Evolutionary conservation across 2,329 filamentous ascomycete genomes (phyloP), one percentile per base, ranked within the genome.

Genomic region (Sporothrix dimorphospora): DNA sequence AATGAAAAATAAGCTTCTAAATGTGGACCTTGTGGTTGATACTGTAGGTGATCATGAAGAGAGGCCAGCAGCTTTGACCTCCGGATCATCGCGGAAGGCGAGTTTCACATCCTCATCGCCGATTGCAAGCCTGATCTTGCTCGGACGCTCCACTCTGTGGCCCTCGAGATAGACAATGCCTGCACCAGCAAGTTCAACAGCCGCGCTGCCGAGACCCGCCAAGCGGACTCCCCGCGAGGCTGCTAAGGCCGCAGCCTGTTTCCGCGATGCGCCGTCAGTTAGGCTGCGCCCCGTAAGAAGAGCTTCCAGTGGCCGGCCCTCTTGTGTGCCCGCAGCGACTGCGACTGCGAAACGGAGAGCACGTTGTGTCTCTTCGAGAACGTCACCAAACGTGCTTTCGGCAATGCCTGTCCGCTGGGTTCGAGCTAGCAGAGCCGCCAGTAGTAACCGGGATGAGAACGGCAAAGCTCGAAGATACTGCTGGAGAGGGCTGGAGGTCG

Each of bases 71-170:
- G 92, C 91, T 81, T 91, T 94, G 71, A 97, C 91, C 79, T 98
- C 94, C 8, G 88, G 89, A 82, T 99, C 96, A 75, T 97, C 94
- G 73, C 91, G 90, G 76, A 98, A 90, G 40, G 95, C 96, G 79
- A 94, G 88, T 79, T 91, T 91, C 38, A 99, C 89, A 81, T 99
- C 95, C 78, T 98, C 95, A 73, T 97, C 93, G 14, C 93, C 92
- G 76, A 98, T 91, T 27, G 93, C 90, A 72, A 99, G 85, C 72
- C 95, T 87, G 53, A 99, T 88, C 80, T 97, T 94, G 72, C 94
- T 95, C 27, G 93, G 94, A 57, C 96, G 86, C 79, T 98, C 95
- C 0, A 94, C 91, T 75, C 90, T 90, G 73, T 91, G 88, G 4
- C 88, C 88, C 80, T 99, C 96, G 69, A 99, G 81, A 6, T 94